A percentile compares a stretch with the other conserved stretches of the same genome.
Conservation (phyloP, 305 asterid genomes). For the Fraxinus sp. region DNA sequence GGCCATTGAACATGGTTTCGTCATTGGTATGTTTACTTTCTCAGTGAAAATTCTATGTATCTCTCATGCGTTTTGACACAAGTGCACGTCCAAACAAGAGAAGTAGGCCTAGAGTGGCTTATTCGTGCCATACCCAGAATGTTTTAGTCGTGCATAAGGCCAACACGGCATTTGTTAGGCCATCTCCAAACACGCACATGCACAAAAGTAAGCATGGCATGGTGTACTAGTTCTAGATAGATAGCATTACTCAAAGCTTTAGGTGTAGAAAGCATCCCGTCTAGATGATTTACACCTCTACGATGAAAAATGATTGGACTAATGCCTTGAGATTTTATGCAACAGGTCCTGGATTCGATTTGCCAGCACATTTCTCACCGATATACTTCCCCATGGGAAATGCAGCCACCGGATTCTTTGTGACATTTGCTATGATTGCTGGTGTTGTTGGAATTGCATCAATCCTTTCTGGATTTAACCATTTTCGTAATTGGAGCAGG, state of each 20-base stretch:
- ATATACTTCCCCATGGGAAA: slow-evolving; percentile 91
- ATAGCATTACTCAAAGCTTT: neutral
- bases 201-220: neutral
- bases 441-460: slow-evolving; percentile 83
- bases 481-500: slow-evolving; percentile 55
- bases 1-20: slow-evolving; percentile 79
- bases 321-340: neutral
- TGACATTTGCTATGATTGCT: slow-evolving; percentile 65
- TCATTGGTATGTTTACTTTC: slow-evolving; percentile 52
- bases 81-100: neutral
- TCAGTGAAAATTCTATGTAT: neutral
- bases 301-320: neutral
- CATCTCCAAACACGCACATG: neutral
- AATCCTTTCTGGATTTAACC: slow-evolving; percentile 60
- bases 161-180: neutral
- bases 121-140: neutral
- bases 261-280: neutral
- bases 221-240: neutral
- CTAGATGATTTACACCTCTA: neutral
- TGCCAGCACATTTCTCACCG: slow-evolving; percentile 91
- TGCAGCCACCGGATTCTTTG: slow-evolving; percentile 92
- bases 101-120: neutral
- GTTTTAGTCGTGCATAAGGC: neutral
- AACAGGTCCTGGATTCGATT: slow-evolving; percentile 60
- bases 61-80: neutral